These are phyloP conservation scores for Rhododendron vialii DNA, from an alignment of 148 eudicot genomes.

Conservation along the genomic window DNA sequence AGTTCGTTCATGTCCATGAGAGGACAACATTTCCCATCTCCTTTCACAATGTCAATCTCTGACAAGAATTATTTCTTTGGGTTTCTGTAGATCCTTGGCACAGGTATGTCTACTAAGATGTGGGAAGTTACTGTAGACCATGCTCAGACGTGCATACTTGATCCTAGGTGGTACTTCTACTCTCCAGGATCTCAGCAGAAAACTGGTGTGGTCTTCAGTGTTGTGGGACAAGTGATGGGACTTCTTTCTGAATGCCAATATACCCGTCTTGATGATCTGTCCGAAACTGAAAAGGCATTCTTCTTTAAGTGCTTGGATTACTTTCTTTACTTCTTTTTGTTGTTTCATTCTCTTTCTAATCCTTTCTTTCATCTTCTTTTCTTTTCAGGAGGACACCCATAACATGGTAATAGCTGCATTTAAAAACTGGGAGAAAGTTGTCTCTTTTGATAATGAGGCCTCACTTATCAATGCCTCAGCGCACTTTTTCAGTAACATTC, in stretches of 20 bases:
- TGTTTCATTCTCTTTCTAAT: neutral
- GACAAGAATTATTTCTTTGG: neutral
- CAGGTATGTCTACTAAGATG: constrained; percentile 82
- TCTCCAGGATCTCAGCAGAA: constrained; percentile 36
- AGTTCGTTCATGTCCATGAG: neutral
- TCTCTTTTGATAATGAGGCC: constrained; percentile 58
- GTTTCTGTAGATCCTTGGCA: constrained; percentile 59
- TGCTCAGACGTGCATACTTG: constrained; percentile 67
- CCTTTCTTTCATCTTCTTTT: neutral
- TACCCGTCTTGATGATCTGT: constrained; percentile 47
- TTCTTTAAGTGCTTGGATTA: constrained; percentile 11
- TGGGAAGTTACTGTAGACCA: constrained; percentile 71
- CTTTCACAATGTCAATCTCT: neutral
- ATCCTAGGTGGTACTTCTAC: constrained; percentile 48
- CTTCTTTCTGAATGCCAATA: constrained; percentile 56
- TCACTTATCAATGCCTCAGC: constrained; percentile 40
- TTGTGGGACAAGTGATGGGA: constrained; percentile 72
- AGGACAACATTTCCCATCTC: neutral
- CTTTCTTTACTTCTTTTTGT: neutral
- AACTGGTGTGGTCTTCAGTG: constrained; percentile 68
- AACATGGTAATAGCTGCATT: constrained; percentile 57
- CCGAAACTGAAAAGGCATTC: constrained; percentile 69
- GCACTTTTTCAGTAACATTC: constrained; percentile 17
- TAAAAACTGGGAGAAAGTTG: constrained; percentile 58
- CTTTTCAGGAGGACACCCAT: constrained; percentile 57